A percentile compares a stretch with the other conserved stretches of the same genome.
Evolutionary conservation across 495 filamentous ascomycete species (phyloP).

Genomic region (Penicillium simplicissimum): DNA sequence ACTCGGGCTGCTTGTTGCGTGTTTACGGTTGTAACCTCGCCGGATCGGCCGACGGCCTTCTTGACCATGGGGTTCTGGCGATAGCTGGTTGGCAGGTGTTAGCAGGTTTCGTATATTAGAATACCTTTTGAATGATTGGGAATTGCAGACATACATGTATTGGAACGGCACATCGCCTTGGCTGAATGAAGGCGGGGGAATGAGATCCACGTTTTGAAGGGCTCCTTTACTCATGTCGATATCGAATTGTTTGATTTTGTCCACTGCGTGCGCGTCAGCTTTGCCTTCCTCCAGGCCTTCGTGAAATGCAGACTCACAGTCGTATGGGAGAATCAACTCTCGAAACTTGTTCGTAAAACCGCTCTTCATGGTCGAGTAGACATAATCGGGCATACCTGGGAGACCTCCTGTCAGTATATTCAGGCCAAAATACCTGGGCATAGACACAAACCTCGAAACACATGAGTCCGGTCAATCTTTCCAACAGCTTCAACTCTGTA

Average conservation of each 20-base stretch:
- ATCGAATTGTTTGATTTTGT: conserved; percentile 72
- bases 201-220: conserved; percentile 62
- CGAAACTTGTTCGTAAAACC: conserved; percentile 66
- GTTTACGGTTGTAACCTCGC: conserved; percentile 54
- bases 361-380: conserved; percentile 62
- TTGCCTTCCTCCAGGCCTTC: neutral
- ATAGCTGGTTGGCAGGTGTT: conserved; percentile 38
- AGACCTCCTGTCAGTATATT: conserved; percentile 5
- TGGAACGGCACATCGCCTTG: conserved; percentile 67
- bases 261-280: conserved; percentile 43
- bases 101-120: neutral
- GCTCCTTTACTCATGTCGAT: conserved; percentile 64
- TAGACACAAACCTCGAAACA: conserved; percentile 66
- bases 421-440: neutral
- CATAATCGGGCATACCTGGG: conserved; percentile 69
- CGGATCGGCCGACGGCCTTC: conserved; percentile 49
- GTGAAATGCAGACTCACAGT: conserved; percentile 48
- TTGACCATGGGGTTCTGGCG: conserved; percentile 61
- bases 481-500: conserved; percentile 75
- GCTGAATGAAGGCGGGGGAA: conserved; percentile 77
- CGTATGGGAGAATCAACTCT: conserved; percentile 62
- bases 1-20: conserved; percentile 51
- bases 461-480: conserved; percentile 74
- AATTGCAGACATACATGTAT: conserved; percentile 45
- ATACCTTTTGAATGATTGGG: neutral